Percentiles rank a stretch among this genome's conserved stretches.
Conservation (phyloP, 352 stramenopile genomes). For the Phytophthora cajani region DNA sequence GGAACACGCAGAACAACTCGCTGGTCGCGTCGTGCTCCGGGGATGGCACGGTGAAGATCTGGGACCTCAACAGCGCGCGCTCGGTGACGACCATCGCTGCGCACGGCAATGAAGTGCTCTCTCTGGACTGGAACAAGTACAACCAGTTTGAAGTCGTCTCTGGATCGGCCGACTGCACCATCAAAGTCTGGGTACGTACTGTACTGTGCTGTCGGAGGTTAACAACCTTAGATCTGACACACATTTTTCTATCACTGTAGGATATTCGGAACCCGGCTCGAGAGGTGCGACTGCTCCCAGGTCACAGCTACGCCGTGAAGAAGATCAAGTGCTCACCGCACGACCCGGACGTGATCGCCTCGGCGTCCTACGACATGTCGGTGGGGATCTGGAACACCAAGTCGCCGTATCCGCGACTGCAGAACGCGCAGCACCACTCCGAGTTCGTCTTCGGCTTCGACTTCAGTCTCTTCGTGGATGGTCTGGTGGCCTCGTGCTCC, state of each 20-base stretch:
- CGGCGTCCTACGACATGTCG: slow-evolving; percentile 92
- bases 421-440: slow-evolving; percentile 80
- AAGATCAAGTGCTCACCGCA: slow-evolving; percentile 89
- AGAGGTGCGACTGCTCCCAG: slow-evolving; percentile 74
- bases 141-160: slow-evolving; percentile 89
- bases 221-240: not conserved
- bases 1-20: slow-evolving; percentile 80
- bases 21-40: slow-evolving; percentile 82
- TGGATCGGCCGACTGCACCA: slow-evolving; percentile 80
- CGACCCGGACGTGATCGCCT: slow-evolving; percentile 79
- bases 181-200: slow-evolving; percentile 84
- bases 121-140: slow-evolving; percentile 95
- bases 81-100: slow-evolving; percentile 70
- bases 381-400: slow-evolving; percentile 90
- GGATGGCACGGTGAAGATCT: slow-evolving; percentile 81
- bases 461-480: slow-evolving; percentile 85
- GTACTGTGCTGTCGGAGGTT: not conserved
- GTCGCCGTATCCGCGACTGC: slow-evolving; percentile 75
- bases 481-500: slow-evolving; percentile 76
- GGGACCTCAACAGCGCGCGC: slow-evolving; percentile 68
- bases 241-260: slow-evolving; percentile 37
- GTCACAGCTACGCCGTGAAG: slow-evolving; percentile 86
- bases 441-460: slow-evolving; percentile 91
- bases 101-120: slow-evolving; percentile 85
- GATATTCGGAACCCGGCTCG: slow-evolving; percentile 78